These are phyloP conservation scores for Agaricus subrufescens DNA, from an alignment of 768 basidiomycete species.

Conservation along the genomic window DNA sequence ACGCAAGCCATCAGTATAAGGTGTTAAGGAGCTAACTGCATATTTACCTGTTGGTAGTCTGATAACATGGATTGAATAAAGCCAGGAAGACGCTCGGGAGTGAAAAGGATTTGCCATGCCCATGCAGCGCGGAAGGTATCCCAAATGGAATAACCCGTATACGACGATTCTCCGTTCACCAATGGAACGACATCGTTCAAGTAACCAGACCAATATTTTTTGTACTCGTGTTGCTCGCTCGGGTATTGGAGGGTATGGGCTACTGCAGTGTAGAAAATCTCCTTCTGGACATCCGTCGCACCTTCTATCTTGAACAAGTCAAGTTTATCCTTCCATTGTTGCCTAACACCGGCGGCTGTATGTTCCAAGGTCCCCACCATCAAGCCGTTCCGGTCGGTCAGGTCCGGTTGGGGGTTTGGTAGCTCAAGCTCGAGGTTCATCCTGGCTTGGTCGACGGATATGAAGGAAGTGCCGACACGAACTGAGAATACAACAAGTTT, in stretches of 20 bases:
- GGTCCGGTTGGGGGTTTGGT: slow-evolving; percentile 12
- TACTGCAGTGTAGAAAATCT: slow-evolving; percentile 56
- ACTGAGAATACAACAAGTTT: slow-evolving; percentile 36
- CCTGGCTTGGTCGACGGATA: slow-evolving; percentile 63
- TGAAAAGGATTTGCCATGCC: slow-evolving; percentile 74
- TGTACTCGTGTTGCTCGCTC: slow-evolving; percentile 66
- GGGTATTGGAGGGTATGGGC: slow-evolving; percentile 73
- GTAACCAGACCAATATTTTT: slow-evolving; percentile 73
- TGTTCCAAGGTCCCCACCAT: slow-evolving; percentile 36
- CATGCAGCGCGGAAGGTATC: slow-evolving; percentile 76
- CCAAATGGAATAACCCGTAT: slow-evolving; percentile 81
- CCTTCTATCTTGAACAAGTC: slow-evolving; percentile 46
- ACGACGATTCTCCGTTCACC: slow-evolving; percentile 48
- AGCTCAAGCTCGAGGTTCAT: slow-evolving; percentile 39
- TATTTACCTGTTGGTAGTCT: slow-evolving; percentile 59
- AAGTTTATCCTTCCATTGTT: slow-evolving; percentile 55
- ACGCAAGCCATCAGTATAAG: neutral
- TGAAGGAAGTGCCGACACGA: slow-evolving; percentile 69
- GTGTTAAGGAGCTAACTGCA: slow-evolving; percentile 10
- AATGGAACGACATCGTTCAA: slow-evolving; percentile 54
- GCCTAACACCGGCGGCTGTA: slow-evolving; percentile 43
- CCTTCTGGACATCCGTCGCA: slow-evolving; percentile 30
- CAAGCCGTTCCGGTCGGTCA: neutral
- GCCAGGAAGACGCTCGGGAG: slow-evolving; percentile 69
- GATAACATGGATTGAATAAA: slow-evolving; percentile 81